Percentiles rank a stretch among this genome's conserved stretches.
phyloP scores from a whole-genome alignment of 371 early-diverging fungal genomes.

The Mucor racemosus region DNA sequence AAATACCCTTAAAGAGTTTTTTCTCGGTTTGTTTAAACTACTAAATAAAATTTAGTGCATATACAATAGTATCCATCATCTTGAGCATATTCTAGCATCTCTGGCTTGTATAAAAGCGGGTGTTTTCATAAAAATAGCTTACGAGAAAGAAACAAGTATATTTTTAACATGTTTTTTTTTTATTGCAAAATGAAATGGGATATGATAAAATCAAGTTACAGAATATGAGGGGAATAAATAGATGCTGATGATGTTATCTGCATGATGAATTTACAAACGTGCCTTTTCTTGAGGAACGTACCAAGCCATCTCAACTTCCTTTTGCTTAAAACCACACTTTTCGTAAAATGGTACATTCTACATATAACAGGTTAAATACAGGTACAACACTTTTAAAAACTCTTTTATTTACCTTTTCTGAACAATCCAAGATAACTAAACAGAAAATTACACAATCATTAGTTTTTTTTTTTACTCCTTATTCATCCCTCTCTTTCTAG shows the following conservation, averaged over 20 bases:
- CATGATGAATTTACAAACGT: constrained; percentile 30
- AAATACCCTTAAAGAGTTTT: too few relatives aligned
- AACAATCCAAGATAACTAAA: constrained; percentile 55
- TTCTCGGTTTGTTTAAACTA: too few relatives aligned
- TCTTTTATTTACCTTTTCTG: constrained; percentile 33
- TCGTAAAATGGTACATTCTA: constrained; percentile 59
- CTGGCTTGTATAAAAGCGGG: too few relatives aligned
- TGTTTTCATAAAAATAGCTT: too few relatives aligned
- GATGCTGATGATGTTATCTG: background rate
- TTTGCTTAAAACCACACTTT: constrained; percentile 56
- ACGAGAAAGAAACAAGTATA: too few relatives aligned
- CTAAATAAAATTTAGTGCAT: too few relatives aligned
- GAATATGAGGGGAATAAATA: constrained; percentile 7
- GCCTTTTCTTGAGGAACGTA: constrained; percentile 49
- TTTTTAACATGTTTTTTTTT: background rate
- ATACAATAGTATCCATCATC: too few relatives aligned
- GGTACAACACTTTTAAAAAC: background rate
- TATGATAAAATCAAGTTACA: too few relatives aligned
- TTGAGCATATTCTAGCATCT: too few relatives aligned
- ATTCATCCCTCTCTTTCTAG: background rate
- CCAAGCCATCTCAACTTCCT: constrained; percentile 61
- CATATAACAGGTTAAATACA: background rate
- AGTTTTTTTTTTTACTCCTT: background rate
- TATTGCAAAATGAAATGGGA: background rate
- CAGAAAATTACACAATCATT: background rate